Evolutionary conservation across 2,329 filamentous ascomycete species (phyloP).

Genomic region (Bipolaris zeicola): DNA sequence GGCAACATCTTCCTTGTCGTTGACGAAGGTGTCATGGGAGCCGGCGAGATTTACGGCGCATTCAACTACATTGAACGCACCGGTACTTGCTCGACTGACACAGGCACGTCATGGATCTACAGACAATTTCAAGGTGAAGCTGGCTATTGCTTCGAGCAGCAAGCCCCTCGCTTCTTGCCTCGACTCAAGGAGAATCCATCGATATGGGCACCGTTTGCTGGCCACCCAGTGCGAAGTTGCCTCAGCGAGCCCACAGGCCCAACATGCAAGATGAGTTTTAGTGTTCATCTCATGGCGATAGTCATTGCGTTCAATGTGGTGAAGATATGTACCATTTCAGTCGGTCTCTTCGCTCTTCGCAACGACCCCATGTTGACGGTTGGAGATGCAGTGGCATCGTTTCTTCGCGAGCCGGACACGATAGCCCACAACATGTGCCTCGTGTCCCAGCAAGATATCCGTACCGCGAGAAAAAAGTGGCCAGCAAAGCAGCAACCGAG

Average conservation of each 20-base stretch:
- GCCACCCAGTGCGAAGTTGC: constrained; percentile 24
- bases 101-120: not conserved
- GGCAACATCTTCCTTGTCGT: constrained; percentile 22
- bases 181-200: constrained; percentile 7
- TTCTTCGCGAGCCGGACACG: constrained; percentile 18
- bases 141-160: not conserved
- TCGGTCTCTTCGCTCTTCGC: constrained; percentile 12
- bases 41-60: not conserved
- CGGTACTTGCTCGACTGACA: not conserved
- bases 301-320: constrained; percentile 25
- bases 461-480: not conserved
- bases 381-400: constrained; percentile 31
- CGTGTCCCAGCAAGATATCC: constrained; percentile 8
- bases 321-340: constrained; percentile 29
- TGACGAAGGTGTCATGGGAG: not conserved
- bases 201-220: constrained; percentile 12
- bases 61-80: not conserved
- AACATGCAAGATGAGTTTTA: constrained; percentile 28
- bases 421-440: constrained; percentile 24
- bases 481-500: not conserved
- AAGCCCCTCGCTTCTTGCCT: not conserved
- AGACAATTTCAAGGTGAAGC: not conserved
- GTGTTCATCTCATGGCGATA: constrained; percentile 16
- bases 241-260: constrained; percentile 20
- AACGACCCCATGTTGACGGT: constrained; percentile 30